Conservation (phyloP, 331 rosid genomes). For the Cucumis variabilis region DNA sequence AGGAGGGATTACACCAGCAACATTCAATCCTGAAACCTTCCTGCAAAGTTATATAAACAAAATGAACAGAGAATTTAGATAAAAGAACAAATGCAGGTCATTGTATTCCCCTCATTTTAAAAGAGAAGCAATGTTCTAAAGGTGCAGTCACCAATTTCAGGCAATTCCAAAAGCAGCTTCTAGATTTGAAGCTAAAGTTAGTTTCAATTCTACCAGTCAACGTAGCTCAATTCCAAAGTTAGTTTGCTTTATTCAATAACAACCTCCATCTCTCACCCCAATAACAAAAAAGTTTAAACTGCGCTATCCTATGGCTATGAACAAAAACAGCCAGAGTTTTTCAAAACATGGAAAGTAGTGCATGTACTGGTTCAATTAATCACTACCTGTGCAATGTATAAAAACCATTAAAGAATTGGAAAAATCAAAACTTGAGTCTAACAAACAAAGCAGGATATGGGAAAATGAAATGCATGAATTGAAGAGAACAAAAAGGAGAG, state of each 20-base stretch:
- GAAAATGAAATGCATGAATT: neutral
- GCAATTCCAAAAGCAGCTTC: constrained; percentile 1
- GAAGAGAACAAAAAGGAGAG: no score
- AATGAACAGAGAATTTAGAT: neutral
- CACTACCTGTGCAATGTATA: neutral
- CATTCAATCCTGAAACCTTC: constrained; percentile 51
- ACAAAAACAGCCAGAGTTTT: neutral
- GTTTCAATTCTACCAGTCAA: no score
- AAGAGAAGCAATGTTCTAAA: no score
- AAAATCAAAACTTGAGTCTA: no score
- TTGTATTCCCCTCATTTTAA: no score
- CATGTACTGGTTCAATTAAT: neutral
- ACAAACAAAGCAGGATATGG: neutral
- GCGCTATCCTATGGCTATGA: neutral
- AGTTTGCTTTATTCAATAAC: no score
- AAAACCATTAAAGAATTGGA: neutral
- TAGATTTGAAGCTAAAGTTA: neutral
- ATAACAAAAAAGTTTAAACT: no score
- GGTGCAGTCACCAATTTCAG: neutral
- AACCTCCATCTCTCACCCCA: no score
- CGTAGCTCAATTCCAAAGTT: no score
- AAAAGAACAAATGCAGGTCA: neutral
- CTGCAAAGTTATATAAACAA: constrained; percentile 42
- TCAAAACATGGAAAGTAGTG: neutral
- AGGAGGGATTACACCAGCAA: constrained; percentile 57